A percentile compares a stretch with the other conserved stretches of the same genome.
Conservation (phyloP, 1,139 yeast genomes). For the Protomyces arabidopsidicola region DNA sequence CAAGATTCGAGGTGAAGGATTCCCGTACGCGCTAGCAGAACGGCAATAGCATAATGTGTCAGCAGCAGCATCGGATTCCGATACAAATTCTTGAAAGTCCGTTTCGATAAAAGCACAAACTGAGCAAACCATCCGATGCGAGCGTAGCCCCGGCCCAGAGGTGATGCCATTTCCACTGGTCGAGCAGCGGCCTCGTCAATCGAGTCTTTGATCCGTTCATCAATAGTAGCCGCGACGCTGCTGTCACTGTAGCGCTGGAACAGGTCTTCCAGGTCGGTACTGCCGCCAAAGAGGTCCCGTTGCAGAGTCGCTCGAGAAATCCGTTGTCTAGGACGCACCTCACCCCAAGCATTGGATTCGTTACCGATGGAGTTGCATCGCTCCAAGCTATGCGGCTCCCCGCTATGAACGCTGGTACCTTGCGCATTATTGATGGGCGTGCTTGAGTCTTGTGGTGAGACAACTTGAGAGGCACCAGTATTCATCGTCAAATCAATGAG, state of each 20-base stretch:
- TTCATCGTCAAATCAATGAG: conserved; percentile 83
- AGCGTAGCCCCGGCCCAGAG: conserved; percentile 12
- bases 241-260: conserved; percentile 1
- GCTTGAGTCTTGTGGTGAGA: neutral
- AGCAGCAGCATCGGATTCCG: conserved; percentile 81
- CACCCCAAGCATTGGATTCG: conserved; percentile 15
- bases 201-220: neutral
- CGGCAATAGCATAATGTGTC: conserved; percentile 74
- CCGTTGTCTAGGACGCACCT: neutral
- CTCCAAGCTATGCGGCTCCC: conserved; percentile 4
- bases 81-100: conserved; percentile 87
- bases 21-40: conserved; percentile 57
- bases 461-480: conserved; percentile 9
- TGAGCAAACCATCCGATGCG: conserved; percentile 37
- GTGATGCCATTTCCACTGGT: neutral
- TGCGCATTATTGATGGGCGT: neutral
- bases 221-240: neutral
- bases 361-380: conserved; percentile 18
- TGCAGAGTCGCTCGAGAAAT: neutral
- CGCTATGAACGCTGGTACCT: neutral
- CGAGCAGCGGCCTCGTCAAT: neutral
- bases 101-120: conserved; percentile 62
- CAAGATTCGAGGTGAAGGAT: neutral
- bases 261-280: neutral
- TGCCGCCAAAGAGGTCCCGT: neutral